Evolutionary conservation across 176 grass and related monocot genomes (phyloP).

Genomic region (Saccharum officinarum): DNA sequence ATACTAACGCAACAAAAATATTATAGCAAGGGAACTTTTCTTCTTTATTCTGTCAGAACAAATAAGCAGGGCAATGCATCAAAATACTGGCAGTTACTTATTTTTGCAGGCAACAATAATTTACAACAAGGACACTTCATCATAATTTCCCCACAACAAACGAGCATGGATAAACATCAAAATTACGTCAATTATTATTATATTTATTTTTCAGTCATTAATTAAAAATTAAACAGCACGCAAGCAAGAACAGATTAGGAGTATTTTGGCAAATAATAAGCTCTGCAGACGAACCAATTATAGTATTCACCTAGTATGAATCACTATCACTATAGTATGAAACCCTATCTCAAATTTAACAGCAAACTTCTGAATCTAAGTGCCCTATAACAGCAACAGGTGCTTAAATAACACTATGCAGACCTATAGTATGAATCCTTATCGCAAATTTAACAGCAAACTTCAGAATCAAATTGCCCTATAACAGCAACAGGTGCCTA

Average conservation of each 20-base stretch:
- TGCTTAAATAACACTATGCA: neutral
- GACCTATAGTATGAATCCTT: no score
- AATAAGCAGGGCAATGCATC: neutral
- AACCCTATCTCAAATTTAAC: no score
- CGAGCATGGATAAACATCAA: neutral
- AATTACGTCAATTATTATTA: neutral
- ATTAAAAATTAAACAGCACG: neutral
- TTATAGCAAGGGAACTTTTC: neutral
- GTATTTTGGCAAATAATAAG: neutral
- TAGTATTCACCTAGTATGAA: neutral
- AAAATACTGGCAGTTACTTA: neutral
- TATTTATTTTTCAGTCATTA: neutral
- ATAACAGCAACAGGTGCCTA: neutral
- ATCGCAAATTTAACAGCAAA: no score
- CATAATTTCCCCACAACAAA: neutral
- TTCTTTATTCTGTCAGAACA: neutral
- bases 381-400: neutral
- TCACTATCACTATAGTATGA: neutral
- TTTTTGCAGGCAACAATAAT: neutral
- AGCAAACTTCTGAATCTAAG: neutral
- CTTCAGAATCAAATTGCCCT: no score
- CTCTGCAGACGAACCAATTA: neutral
- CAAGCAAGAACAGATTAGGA: neutral
- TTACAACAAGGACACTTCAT: no score
- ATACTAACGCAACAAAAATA: neutral